A percentile compares a stretch with the other conserved stretches of the same genome.
phyloP scores from a whole-genome alignment of 148 eudicot species.

The Persicaria maculosa region DNA sequence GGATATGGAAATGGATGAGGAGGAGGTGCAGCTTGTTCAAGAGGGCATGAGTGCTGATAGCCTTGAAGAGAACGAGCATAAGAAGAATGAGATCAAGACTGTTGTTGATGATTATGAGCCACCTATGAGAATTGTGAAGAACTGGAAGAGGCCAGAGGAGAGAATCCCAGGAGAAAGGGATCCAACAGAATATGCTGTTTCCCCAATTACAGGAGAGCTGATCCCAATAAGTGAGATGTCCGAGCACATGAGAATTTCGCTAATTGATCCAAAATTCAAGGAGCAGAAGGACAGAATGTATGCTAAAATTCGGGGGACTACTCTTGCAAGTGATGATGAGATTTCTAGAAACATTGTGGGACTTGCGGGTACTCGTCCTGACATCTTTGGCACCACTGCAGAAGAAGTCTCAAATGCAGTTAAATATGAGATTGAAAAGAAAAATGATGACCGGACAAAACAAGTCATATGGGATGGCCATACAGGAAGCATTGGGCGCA shows the following conservation, averaged over 20 bases:
- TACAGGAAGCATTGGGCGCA: constrained; percentile 75
- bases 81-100: constrained; percentile 31
- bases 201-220: constrained; percentile 68
- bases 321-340: constrained; percentile 78
- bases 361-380: constrained; percentile 78
- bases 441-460: constrained; percentile 65
- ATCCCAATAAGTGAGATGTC: constrained; percentile 80
- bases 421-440: constrained; percentile 72
- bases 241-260: constrained; percentile 76
- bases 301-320: constrained; percentile 76
- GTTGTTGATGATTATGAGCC: constrained; percentile 50
- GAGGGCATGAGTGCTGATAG: constrained; percentile 75
- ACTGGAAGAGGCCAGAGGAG: constrained; percentile 79
- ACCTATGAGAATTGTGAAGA: constrained; percentile 74
- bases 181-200: constrained; percentile 58
- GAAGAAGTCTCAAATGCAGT: constrained; percentile 83
- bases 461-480: constrained; percentile 92
- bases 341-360: constrained; percentile 67
- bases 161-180: constrained; percentile 60
- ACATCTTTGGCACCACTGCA: constrained; percentile 80
- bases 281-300: constrained; percentile 83
- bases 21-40: constrained; percentile 70
- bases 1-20: constrained; percentile 88
- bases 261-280: constrained; percentile 80
- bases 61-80: constrained; percentile 52